Percentiles rank a stretch among this genome's conserved stretches.
Evolutionary conservation across 2,329 filamentous ascomycete genomes (phyloP).

Genomic region (Colletotrichum sp.): DNA sequence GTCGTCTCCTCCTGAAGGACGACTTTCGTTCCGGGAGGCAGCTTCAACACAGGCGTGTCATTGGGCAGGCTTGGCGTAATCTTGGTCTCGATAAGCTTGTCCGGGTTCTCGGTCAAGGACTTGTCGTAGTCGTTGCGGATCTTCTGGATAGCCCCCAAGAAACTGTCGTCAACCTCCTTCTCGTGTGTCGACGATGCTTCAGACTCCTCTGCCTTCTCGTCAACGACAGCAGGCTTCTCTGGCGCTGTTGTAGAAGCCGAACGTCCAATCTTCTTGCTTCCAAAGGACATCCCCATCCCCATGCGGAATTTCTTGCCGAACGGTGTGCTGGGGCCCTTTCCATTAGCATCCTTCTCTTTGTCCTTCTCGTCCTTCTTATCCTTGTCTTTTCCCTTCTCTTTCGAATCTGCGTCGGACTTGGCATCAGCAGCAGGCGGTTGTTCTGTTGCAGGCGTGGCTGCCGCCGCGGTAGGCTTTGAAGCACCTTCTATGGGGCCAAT

Average conservation of each 20-base stretch:
- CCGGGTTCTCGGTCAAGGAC: slow-evolving; percentile 60
- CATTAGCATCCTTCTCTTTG: slow-evolving; percentile 49
- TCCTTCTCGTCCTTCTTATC: slow-evolving; percentile 44
- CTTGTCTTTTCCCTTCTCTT: slow-evolving; percentile 56
- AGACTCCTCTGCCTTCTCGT: slow-evolving; percentile 78
- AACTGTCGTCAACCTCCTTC: slow-evolving; percentile 77
- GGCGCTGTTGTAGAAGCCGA: slow-evolving; percentile 69
- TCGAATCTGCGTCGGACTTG: slow-evolving; percentile 20
- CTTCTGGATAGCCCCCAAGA: slow-evolving; percentile 74
- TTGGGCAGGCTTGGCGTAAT: slow-evolving; percentile 73
- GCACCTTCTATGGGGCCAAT: slow-evolving; percentile 54
- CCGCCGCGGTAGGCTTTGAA: slow-evolving; percentile 52
- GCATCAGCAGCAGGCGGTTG: slow-evolving; percentile 51
- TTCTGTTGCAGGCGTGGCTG: slow-evolving; percentile 49
- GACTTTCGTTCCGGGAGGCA: slow-evolving; percentile 70
- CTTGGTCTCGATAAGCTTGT: slow-evolving; percentile 61
- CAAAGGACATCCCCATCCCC: slow-evolving; percentile 73
- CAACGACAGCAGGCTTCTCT: slow-evolving; percentile 74
- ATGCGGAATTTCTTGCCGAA: slow-evolving; percentile 83
- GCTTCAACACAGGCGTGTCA: slow-evolving; percentile 79
- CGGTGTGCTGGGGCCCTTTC: slow-evolving; percentile 64
- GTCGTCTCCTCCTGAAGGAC: slow-evolving; percentile 74
- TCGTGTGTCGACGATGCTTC: slow-evolving; percentile 70
- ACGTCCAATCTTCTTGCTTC: slow-evolving; percentile 82
- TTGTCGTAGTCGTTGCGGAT: slow-evolving; percentile 78